These are phyloP conservation scores for Calonectria hongkongensis DNA, from an alignment of 2,329 filamentous ascomycete species.

Conservation along the genomic window DNA sequence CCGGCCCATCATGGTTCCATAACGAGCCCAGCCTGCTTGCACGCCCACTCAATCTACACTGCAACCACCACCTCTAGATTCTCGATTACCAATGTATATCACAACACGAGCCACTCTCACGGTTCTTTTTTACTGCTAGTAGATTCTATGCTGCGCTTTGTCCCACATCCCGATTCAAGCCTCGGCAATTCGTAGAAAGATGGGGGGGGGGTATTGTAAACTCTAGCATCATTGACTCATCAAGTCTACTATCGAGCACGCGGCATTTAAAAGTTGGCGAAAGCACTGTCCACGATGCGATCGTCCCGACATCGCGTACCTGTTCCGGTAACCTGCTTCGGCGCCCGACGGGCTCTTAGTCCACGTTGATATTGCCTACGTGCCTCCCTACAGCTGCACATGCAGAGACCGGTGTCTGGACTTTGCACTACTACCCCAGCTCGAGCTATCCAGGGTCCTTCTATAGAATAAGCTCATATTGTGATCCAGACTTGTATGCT, in stretches of 20 bases:
- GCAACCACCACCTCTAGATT: background rate
- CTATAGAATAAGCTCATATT: background rate
- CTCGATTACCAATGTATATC: too few species aligned
- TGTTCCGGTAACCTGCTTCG: background rate
- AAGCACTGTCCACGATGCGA: background rate
- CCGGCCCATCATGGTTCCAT: background rate
- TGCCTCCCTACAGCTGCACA: background rate
- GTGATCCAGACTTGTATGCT: background rate
- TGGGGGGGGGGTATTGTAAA: background rate
- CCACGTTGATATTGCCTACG: background rate
- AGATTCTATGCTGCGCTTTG: background rate
- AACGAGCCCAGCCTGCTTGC: too few species aligned
- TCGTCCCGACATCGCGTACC: background rate
- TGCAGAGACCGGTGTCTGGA: background rate
- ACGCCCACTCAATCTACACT: background rate
- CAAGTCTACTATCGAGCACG: background rate
- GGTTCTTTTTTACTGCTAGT: background rate
- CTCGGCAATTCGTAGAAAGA: background rate
- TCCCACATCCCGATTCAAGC: background rate
- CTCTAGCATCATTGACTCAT: constrained; percentile 1
- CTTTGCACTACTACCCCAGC: background rate
- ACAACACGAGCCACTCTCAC: background rate
- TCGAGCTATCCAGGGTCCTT: background rate
- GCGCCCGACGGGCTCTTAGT: background rate
- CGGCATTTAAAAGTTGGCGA: background rate